A percentile compares a stretch with the other conserved stretches of the same genome.
Evolutionary conservation across 257 asterid genomes (phyloP).

Genomic region (Nicotiana benthamiana): DNA sequence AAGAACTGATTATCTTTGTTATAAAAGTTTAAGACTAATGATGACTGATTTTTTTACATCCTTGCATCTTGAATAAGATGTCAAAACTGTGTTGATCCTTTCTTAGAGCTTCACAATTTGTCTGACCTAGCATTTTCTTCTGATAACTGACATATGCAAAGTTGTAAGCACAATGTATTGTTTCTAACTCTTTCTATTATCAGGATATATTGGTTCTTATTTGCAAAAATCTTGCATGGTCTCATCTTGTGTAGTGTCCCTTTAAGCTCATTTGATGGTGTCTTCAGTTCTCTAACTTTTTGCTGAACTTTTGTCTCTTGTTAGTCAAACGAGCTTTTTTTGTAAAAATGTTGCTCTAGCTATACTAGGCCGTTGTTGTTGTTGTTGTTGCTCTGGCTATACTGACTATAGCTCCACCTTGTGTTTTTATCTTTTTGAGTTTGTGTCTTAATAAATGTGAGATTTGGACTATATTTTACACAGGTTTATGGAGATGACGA

Average conservation of each 20-base stretch:
- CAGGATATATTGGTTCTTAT: not conserved
- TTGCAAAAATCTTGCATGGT: not conserved
- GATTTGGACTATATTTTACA: not conserved
- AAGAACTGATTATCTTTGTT: not conserved
- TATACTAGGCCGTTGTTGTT: too few relatives aligned
- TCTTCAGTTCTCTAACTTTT: not conserved
- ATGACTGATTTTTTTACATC: not conserved
- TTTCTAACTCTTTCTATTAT: not conserved
- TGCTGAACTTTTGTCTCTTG: not conserved
- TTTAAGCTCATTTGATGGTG: not conserved
- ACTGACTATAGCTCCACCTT: not conserved
- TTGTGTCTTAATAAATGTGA: not conserved
- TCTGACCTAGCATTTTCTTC: not conserved
- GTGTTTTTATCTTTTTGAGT: not conserved
- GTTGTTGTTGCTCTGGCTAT: not conserved
- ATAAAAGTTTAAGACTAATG: not conserved
- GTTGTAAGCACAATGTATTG: not conserved
- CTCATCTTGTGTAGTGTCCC: not conserved
- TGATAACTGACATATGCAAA: not conserved
- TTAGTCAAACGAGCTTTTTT: not conserved
- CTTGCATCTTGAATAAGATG: not conserved
- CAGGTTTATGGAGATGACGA: slow-evolving; percentile 79
- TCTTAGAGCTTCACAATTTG: not conserved
- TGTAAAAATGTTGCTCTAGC: not conserved
- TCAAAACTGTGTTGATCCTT: not conserved